Evolutionary conservation across 257 asterid species (phyloP).

Genomic region (Nicotiana tomentosiformis): DNA sequence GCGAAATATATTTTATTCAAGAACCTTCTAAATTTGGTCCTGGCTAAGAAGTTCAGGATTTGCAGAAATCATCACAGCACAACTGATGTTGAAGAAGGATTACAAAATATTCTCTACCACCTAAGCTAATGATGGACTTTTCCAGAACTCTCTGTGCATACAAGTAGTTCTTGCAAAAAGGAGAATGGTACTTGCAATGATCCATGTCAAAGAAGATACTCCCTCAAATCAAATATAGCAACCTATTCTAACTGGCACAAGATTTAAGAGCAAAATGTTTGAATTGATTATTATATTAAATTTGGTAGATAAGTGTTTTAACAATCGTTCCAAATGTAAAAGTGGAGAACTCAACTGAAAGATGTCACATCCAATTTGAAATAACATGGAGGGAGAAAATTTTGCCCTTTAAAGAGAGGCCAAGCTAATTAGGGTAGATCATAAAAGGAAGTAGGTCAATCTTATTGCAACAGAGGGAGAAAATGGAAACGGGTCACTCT

Average conservation of each 20-base stretch:
- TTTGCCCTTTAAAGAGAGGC: neutral
- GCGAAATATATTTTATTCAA: neutral
- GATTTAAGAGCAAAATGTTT: neutral
- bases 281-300: neutral
- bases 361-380: neutral
- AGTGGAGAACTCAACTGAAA: neutral
- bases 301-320: neutral
- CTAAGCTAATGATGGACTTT: neutral
- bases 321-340: neutral
- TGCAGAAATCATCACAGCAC: neutral
- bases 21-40: neutral
- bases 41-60: neutral
- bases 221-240: neutral
- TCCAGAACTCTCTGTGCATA: constrained; percentile 6
- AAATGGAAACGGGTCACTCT: neutral
- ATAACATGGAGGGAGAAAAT: neutral
- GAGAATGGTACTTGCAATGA: neutral
- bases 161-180: neutral
- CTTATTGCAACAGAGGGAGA: neutral
- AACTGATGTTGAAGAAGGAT: neutral
- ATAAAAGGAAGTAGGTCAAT: neutral
- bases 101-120: neutral
- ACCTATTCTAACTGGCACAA: neutral
- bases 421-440: neutral
- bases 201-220: neutral